Conservation (phyloP, 2,329 filamentous ascomycete species). For the Sclerotinia minor region DNA sequence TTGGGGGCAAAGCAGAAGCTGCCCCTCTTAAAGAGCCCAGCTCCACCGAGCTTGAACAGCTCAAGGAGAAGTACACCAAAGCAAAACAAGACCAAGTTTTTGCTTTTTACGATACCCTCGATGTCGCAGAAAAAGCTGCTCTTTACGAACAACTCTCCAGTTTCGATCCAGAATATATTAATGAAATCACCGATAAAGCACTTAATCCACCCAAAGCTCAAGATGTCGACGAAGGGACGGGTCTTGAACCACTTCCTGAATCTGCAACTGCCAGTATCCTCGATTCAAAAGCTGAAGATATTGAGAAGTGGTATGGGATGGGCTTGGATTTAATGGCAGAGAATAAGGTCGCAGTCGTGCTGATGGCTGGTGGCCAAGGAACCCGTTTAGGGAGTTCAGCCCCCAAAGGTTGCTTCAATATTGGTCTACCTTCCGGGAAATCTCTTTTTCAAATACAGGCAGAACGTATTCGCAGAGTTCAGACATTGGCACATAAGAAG, state of each 20-base stretch:
- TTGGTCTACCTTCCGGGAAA: slow-evolving; percentile 89
- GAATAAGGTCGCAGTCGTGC: slow-evolving; percentile 77
- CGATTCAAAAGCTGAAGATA: slow-evolving; percentile 76
- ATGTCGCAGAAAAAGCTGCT: slow-evolving; percentile 67
- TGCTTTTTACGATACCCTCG: slow-evolving; percentile 81
- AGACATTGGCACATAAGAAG: slow-evolving; percentile 75
- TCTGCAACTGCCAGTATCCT: slow-evolving; percentile 86
- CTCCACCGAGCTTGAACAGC: slow-evolving; percentile 47
- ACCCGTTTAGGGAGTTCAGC: slow-evolving; percentile 91
- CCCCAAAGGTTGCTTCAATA: slow-evolving; percentile 97
- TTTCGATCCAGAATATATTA: slow-evolving; percentile 86
- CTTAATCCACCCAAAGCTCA: slow-evolving; percentile 71
- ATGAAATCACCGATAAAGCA: slow-evolving; percentile 78
- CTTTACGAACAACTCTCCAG: slow-evolving; percentile 79
- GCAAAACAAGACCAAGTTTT: slow-evolving; percentile 82
- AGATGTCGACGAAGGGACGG: slow-evolving; percentile 35
- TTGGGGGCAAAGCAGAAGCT: slow-evolving; percentile 38
- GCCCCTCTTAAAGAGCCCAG: slow-evolving; percentile 42
- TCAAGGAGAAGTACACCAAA: slow-evolving; percentile 71
- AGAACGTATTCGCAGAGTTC: slow-evolving; percentile 85
- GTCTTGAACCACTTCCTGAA: slow-evolving; percentile 83
- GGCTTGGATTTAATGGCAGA: slow-evolving; percentile 65
- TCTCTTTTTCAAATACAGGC: slow-evolving; percentile 97
- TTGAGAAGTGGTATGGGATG: slow-evolving; percentile 79
- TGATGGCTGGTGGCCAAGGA: slow-evolving; percentile 97